Base-by-base conservation (phyloP, 2,329 filamentous ascomycete species). In the Aspergillus hortae region DNA sequence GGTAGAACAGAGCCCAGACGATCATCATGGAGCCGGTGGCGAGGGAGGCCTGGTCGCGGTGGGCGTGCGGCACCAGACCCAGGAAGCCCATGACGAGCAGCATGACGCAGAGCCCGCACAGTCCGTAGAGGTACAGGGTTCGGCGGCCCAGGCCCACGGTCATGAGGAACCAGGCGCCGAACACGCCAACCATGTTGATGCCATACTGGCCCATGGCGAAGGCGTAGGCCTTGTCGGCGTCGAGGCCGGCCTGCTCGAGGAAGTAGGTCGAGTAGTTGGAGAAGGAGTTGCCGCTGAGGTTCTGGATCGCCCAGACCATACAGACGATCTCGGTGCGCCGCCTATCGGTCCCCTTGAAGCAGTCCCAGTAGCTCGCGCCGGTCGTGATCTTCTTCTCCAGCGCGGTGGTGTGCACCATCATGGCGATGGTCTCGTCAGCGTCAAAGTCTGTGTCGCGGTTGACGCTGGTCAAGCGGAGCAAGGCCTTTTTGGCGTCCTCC, bases 351-450 rank as follows among this genome's bases (percentile, higher is more conserved):
- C 90, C 90, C 67, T 80, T 86, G 80, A 95, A 95, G 74, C 90
- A 95, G 69, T 95, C 90, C 61, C 82, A 72, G 69, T 94, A 95
- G 48, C 79, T 85, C 5, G 88, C 83, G 27, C 90, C 90, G 6
- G 76, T 74, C 4, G 88, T 91, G 48, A 90, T 88, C 70, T 84
- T 77, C 65, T 89, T 80, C 68, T 95, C 91, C 10, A 95, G 76
- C 0, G 87, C 87, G 0, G 88, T 92, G 0, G 90, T 96, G 66
- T 95, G 89, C 1, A 90, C 84, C 88, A 96, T 95, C 89, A 95
- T 95, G 62, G 89, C 86, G 46, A 95, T 79, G 0, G 89, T 94
- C 72, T 94, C 89, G 56, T 95, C 88, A 10, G 88, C 82, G 63
- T 95, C 83, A 61, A 94, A 92, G 54, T 87, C 81, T 1, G 83